phyloP scores from a whole-genome alignment of 148 eudicot genomes.

The Cornus florida region DNA sequence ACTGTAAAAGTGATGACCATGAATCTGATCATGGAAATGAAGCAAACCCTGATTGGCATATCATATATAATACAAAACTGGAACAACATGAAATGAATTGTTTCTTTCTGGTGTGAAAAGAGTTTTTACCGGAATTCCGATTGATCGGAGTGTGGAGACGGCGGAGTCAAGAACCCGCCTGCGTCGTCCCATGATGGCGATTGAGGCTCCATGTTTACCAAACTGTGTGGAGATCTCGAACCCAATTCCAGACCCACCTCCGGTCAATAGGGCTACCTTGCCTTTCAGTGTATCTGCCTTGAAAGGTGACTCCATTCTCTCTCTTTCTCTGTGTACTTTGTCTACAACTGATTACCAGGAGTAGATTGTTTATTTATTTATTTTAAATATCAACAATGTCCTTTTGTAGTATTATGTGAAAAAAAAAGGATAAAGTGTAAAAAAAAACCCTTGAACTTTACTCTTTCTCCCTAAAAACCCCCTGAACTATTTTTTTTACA shows the following conservation, averaged over 20 bases:
- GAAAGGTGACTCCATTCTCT: conserved; percentile 49
- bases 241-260: conserved; percentile 96
- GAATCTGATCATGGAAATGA: background rate
- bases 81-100: background rate
- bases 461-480: no score
- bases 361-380: no score
- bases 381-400: no score
- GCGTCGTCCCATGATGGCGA: conserved; percentile 94
- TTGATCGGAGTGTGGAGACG: conserved; percentile 63
- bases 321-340: background rate
- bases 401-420: no score
- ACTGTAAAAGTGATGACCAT: background rate
- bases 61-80: background rate
- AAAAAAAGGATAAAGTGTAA: no score
- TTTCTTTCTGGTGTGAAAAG: background rate
- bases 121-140: conserved; percentile 59
- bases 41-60: background rate
- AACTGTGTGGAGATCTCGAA: conserved; percentile 81
- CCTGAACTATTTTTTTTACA: no score
- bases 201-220: conserved; percentile 82
- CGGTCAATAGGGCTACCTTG: conserved; percentile 81
- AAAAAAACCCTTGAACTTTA: no score
- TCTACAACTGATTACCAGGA: background rate
- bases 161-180: conserved; percentile 66
- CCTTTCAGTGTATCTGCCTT: conserved; percentile 65